A percentile compares a stretch with the other conserved stretches of the same genome.
Evolutionary conservation across 1,284 basidiomycete genomes (phyloP).

Genomic region (Pseudozyma pruni): DNA sequence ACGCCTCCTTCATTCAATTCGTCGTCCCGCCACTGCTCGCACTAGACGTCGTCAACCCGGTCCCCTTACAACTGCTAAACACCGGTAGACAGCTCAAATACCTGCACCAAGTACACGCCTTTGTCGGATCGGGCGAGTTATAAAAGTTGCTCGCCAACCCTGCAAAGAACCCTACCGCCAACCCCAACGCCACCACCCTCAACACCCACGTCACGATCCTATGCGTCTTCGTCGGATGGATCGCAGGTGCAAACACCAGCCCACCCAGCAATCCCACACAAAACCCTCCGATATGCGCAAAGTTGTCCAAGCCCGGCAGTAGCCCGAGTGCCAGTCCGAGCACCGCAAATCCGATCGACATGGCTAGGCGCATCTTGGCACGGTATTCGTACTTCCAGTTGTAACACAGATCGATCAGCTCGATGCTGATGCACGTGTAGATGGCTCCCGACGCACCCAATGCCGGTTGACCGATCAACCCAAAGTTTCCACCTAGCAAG

Average conservation of each 20-base stretch:
- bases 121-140: constrained; percentile 73
- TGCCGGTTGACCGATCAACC: constrained; percentile 88
- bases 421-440: constrained; percentile 87
- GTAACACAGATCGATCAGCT: constrained; percentile 83
- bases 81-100: constrained; percentile 62
- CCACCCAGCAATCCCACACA: constrained; percentile 73
- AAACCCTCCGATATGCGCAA: constrained; percentile 70
- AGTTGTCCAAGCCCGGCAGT: constrained; percentile 68
- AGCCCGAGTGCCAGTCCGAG: constrained; percentile 84
- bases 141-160: constrained; percentile 89
- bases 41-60: constrained; percentile 46
- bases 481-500: constrained; percentile 83
- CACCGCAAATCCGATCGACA: constrained; percentile 84
- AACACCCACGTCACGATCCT: constrained; percentile 79
- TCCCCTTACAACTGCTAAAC: constrained; percentile 56
- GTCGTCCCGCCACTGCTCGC: constrained; percentile 17
- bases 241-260: constrained; percentile 87
- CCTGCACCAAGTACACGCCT: constrained; percentile 87
- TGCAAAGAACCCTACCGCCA: constrained; percentile 83
- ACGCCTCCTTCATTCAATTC: constrained; percentile 1
- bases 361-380: constrained; percentile 73
- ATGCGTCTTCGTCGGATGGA: constrained; percentile 78
- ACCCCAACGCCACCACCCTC: constrained; percentile 78
- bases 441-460: constrained; percentile 90
- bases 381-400: constrained; percentile 81